Evolutionary conservation across 441 rosid genomes (phyloP), one percentile per base, ranked within the genome.

Genomic region (Brassica balearica): DNA sequence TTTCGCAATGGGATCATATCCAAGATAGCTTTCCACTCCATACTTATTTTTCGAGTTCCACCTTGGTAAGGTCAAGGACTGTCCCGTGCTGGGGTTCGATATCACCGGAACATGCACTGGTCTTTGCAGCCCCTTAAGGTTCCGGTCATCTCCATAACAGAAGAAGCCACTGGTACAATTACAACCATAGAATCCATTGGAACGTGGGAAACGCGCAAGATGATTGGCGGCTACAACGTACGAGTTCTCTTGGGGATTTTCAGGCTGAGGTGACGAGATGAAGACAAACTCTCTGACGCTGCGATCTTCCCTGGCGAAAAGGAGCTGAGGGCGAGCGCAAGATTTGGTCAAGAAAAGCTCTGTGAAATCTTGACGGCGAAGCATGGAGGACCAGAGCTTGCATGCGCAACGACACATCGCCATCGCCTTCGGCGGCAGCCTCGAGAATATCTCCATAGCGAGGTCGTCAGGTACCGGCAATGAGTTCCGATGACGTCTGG

Each of bases 221-320:
- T 1, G n/a, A 6, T 2, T 55, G 10, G 6, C 6, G 5, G 10
- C 25, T 29, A 69, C 6, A 69, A 2, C 11, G 25, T 23, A 14
- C 11, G 25, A 72, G 25, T 15, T 60, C 27, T 25, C 68, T 9
- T 61, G 25, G 6, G 2, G 20, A 62, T 59, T 46, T 46, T 68
- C 38, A 22, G 55, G 55, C 32, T 66, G 56, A 66, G 71, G 58
- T 12, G 71, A 3, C 6, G 71, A 20, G 58, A 67, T 22, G 58
- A 67, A 67, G 11, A 67, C 3, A 2, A 11, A 4, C 34, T 29
- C 1, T 0, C 34, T 29, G 41, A 36, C 41, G 41, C 8, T 36
- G 41, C 2, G 9, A 36, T 36, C 9, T 36, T 7, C 41, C 41
- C n/a, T 11, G 8, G 2, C 15, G 70, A 66, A 66, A 8, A 66